Percentiles rank a stretch among this genome's conserved stretches.
phyloP scores from a whole-genome alignment of 2,329 filamentous ascomycete genomes.

The Xylariaceae sp. region DNA sequence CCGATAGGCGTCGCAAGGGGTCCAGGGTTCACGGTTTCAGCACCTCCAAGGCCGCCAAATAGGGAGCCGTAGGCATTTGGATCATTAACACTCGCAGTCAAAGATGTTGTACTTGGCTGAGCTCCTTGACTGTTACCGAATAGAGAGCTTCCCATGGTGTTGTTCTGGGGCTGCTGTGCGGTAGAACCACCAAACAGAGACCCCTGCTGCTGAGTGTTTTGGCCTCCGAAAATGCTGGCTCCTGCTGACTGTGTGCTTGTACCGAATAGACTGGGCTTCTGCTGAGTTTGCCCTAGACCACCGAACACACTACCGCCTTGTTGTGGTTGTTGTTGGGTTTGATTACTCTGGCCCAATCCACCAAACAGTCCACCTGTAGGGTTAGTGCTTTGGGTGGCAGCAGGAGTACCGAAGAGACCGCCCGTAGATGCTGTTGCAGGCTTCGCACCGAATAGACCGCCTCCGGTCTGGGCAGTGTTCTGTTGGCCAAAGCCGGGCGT shows the following conservation, averaged over 20 bases:
- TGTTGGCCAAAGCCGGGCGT: slow-evolving; percentile 29
- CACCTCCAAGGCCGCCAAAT: slow-evolving; percentile 66
- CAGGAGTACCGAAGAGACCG: slow-evolving; percentile 42
- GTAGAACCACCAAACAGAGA: slow-evolving; percentile 44
- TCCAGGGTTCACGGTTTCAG: slow-evolving; percentile 66
- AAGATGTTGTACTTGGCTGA: slow-evolving; percentile 52
- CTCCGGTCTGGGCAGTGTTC: slow-evolving; percentile 19
- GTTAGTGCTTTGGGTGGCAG: slow-evolving; percentile 33
- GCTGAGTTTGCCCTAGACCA: slow-evolving; percentile 45
- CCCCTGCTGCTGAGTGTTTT: slow-evolving; percentile 41
- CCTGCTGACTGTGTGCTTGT: slow-evolving; percentile 39
- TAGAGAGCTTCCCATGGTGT: slow-evolving; percentile 48
- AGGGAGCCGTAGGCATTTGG: slow-evolving; percentile 88
- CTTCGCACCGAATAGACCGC: slow-evolving; percentile 43
- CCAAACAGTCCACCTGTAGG: slow-evolving; percentile 51
- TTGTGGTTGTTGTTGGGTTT: slow-evolving; percentile 36
- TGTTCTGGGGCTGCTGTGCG: slow-evolving; percentile 47
- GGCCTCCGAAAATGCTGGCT: slow-evolving; percentile 51
- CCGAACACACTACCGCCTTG: slow-evolving; percentile 46
- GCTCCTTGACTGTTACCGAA: slow-evolving; percentile 51
- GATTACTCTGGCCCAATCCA: slow-evolving; percentile 32
- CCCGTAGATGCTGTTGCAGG: slow-evolving; percentile 29
- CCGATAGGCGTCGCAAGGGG: slow-evolving; percentile 87
- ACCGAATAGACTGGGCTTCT: slow-evolving; percentile 54
- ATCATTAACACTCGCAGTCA: slow-evolving; percentile 76